These are phyloP conservation scores for Flagelloscypha sp. DNA, from an alignment of 768 basidiomycete species.

Conservation along the genomic window DNA sequence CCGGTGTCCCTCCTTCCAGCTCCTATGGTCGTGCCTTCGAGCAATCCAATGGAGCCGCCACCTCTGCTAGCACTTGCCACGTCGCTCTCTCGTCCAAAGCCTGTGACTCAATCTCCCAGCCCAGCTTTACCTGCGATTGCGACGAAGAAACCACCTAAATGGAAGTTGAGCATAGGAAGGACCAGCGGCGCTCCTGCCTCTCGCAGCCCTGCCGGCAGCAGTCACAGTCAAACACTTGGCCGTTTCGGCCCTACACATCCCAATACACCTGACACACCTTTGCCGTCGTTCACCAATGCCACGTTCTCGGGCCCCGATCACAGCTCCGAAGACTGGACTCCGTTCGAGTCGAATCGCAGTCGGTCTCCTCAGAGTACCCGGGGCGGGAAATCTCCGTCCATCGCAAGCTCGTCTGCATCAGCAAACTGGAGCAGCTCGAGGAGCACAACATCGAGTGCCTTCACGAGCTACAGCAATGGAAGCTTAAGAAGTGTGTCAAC, in stretches of 20 bases:
- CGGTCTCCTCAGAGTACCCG: conserved; percentile 57
- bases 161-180: conserved; percentile 75
- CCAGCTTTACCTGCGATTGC: conserved; percentile 18
- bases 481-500: conserved; percentile 71
- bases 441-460: conserved; percentile 61
- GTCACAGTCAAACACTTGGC: conserved; percentile 8
- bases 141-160: conserved; percentile 76
- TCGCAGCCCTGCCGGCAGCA: conserved; percentile 8
- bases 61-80: conserved; percentile 14
- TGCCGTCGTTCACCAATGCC: conserved; percentile 13
- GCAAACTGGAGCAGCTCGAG: conserved; percentile 75
- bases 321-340: conserved; percentile 25
- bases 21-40: conserved; percentile 13
- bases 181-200: conserved; percentile 26
- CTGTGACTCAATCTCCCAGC: conserved; percentile 21
- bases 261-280: conserved; percentile 19
- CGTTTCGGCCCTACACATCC: conserved; percentile 1
- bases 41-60: conserved; percentile 18
- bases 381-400: conserved; percentile 45
- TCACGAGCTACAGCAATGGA: conserved; percentile 57
- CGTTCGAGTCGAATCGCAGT: conserved; percentile 35
- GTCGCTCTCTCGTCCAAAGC: conserved; percentile 12
- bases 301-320: conserved; percentile 21
- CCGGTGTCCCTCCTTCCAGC: conserved; percentile 26
- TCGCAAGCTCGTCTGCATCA: conserved; percentile 55